Evolutionary conservation across 805 yeast species (phyloP), one percentile per base, ranked within the genome.

Genomic region (Kluyveromyces siamensis): DNA sequence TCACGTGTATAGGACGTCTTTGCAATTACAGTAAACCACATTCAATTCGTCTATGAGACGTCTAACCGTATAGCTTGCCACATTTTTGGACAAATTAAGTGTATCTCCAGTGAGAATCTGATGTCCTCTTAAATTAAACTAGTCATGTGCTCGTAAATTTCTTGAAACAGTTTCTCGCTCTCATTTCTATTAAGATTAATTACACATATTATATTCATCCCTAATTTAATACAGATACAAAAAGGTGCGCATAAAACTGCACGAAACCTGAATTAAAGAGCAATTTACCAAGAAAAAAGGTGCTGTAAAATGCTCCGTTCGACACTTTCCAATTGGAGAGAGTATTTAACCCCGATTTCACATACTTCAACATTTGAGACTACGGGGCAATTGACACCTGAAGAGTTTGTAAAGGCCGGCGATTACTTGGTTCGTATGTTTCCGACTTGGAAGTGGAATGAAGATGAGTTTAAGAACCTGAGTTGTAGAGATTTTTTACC

Each of bases 361-460:
- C 87, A 90, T 65, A 77, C 72, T n/a, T 89, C 97, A 25, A 87
- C 93, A 16, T 93, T 89, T 69, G 73, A 80, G 48, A 69, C 75
- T 44, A 86, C 96, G 0, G 99, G 99, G 4, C 93, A 91, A 63
- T 83, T 93, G 46, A 87, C 96, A 1, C 99, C 99, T 1, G 96
- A 87, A 47, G 99, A 93, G 65, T 93, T 93, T 68, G 91, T 89
- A 9, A 73, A 72, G 48, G 97, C 99, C 2, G 99, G 99, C 19
- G 97, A 93, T 65, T 93, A 88, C 66, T 70, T 93, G 50, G 90
- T 83, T 33, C 83, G 81, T 66, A 87, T 84, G 72, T 93, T 93
- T 64, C 98, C 99, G 2, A 93, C 98, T 0, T 93, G 99, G 99
- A 80, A 81, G 52, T 93, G 99, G 99, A 77, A 84, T 14, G 66